Conservation (phyloP, 208 protist species). For the Novymonas esmeraldas region DNA sequence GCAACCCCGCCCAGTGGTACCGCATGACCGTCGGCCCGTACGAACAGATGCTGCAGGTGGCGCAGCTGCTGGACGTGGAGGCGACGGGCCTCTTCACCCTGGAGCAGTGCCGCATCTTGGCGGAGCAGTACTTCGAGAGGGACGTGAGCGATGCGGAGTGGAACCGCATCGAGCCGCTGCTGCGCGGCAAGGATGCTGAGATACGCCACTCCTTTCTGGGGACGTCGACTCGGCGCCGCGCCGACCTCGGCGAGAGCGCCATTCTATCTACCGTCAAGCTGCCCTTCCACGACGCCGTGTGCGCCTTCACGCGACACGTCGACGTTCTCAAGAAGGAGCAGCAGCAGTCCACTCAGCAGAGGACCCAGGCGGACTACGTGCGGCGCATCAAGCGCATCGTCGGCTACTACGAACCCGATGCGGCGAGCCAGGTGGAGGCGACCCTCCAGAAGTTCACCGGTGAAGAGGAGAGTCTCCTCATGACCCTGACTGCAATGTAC, state of each 20-base stretch:
- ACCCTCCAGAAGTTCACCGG: constrained; percentile 46
- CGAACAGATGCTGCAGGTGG: constrained; percentile 41
- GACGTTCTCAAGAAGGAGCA: constrained; percentile 31
- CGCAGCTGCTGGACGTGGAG: constrained; percentile 54
- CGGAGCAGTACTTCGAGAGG: constrained; percentile 63
- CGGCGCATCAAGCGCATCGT: constrained; percentile 44
- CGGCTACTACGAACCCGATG: constrained; percentile 46
- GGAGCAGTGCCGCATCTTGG: constrained; percentile 51
- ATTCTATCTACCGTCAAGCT: constrained; percentile 29
- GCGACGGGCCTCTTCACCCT: constrained; percentile 59
- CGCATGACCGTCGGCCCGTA: constrained; percentile 43
- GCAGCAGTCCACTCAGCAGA: constrained; percentile 18
- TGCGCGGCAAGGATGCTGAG: constrained; percentile 30
- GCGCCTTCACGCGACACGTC: constrained; percentile 39
- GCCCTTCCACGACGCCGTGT: constrained; percentile 56
- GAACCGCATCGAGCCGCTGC: constrained; percentile 32
- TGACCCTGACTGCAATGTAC: constrained; percentile 50
- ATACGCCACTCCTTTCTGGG: constrained; percentile 42
- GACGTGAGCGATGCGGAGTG: constrained; percentile 47
- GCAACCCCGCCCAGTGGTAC: constrained; percentile 53
- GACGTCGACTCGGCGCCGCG: not conserved
- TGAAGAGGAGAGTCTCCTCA: constrained; percentile 48
- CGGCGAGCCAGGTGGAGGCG: constrained; percentile 17
- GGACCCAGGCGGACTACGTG: constrained; percentile 20
- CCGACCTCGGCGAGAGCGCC: constrained; percentile 1